Conservation (phyloP, 2,329 filamentous ascomycete species). For the Talaromyces sp. region DNA sequence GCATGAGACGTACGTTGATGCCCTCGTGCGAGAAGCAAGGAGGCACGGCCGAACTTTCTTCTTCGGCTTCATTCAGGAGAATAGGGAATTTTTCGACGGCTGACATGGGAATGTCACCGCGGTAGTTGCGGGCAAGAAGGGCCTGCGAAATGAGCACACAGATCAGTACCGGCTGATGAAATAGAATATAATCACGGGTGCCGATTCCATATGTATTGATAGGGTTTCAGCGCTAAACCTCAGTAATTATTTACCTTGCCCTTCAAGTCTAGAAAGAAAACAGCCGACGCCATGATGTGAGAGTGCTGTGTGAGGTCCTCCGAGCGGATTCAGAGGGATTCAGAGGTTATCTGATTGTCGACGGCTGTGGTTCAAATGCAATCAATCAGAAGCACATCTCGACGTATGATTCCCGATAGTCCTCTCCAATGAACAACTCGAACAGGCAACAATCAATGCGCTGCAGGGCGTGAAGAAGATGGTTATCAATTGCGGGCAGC, state of each 20-base stretch:
- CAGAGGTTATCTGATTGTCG: neutral
- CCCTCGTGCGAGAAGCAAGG: conserved; percentile 98
- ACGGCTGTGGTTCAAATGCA: neutral
- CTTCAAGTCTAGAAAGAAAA: conserved; percentile 99
- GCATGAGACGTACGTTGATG: conserved; percentile 69
- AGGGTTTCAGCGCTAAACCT: neutral
- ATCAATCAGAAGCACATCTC: neutral
- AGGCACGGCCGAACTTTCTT: conserved; percentile 94
- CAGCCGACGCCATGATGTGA: conserved; percentile 79
- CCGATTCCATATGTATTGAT: neutral
- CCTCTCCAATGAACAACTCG: neutral
- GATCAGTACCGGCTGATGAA: neutral
- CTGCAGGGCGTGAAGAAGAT: neutral
- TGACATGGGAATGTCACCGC: conserved; percentile 98
- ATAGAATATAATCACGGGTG: neutral
- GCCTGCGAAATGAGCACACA: conserved; percentile 56
- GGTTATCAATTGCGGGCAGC: conserved; percentile 3
- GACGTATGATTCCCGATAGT: neutral
- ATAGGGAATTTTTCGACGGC: conserved; percentile 97
- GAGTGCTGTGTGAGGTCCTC: conserved; percentile 2
- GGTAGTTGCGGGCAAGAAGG: conserved; percentile 95
- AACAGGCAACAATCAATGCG: neutral
- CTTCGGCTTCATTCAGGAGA: conserved; percentile 94
- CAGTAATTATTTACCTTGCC: conserved; percentile 68
- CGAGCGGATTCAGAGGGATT: neutral